Evolutionary conservation across 140 eudicot genomes (phyloP).

Genomic region (Stevia rebaudiana): DNA sequence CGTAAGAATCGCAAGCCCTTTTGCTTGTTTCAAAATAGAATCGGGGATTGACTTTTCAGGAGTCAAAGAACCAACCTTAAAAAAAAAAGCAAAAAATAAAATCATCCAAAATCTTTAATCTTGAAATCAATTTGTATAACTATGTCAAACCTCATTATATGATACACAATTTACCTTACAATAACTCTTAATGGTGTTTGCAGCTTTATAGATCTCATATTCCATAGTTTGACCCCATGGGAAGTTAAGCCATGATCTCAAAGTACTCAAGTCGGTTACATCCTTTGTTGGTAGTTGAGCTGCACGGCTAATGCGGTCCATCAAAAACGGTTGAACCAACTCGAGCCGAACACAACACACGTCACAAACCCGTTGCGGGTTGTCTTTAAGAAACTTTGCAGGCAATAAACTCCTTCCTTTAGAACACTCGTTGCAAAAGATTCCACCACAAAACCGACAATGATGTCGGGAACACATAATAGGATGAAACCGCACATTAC

Average conservation of each 20-base stretch:
- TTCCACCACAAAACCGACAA: conserved; percentile 64
- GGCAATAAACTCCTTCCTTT: conserved; percentile 69
- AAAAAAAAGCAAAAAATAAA: no score
- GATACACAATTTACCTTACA: conserved; percentile 34
- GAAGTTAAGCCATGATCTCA: conserved; percentile 67
- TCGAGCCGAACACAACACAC: conserved; percentile 60
- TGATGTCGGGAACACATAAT: conserved; percentile 64
- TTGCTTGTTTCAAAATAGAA: conserved; percentile 53
- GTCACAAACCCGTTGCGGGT: conserved; percentile 64
- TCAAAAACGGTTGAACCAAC: conserved; percentile 41
- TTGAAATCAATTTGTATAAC: neutral
- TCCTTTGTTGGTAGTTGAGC: conserved; percentile 53
- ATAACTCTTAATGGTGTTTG: conserved; percentile 55
- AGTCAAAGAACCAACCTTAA: conserved; percentile 45
- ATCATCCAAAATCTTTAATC: conserved; percentile 17
- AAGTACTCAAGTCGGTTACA: conserved; percentile 59
- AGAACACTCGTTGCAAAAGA: conserved; percentile 59
- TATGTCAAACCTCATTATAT: neutral
- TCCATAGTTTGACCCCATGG: conserved; percentile 86
- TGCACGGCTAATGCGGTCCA: conserved; percentile 67
- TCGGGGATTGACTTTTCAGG: conserved; percentile 66
- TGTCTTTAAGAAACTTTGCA: conserved; percentile 31
- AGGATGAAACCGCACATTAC: conserved; percentile 64
- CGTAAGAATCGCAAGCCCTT: conserved; percentile 65
- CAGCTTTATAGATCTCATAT: conserved; percentile 62